Conservation (phyloP, 805 yeast species). For the Wickerhamiella sergipiensis region DNA sequence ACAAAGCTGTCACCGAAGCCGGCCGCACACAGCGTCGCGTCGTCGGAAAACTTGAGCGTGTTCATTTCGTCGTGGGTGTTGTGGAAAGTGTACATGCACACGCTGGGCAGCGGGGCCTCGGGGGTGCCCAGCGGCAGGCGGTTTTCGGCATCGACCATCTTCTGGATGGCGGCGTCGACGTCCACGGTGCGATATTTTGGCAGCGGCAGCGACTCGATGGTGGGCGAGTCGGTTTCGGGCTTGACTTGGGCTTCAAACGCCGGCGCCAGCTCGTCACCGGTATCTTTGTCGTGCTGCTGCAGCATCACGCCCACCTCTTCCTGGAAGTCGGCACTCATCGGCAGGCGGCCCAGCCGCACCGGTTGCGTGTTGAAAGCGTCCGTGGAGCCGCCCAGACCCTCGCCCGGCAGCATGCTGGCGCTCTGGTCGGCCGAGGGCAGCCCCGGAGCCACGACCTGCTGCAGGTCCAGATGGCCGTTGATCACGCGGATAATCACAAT, state of each 20-base stretch:
- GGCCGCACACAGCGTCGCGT: constrained; percentile 76
- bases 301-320: constrained; percentile 78
- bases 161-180: constrained; percentile 60
- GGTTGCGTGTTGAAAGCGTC: constrained; percentile 51
- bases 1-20: constrained; percentile 89
- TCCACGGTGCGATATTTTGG: constrained; percentile 75
- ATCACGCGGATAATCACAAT: constrained; percentile 71
- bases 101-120: constrained; percentile 81
- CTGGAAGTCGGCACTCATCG: constrained; percentile 71
- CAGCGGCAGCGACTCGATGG: constrained; percentile 62
- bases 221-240: constrained; percentile 41
- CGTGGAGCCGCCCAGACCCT: constrained; percentile 6
- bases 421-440: constrained; percentile 19
- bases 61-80: constrained; percentile 83
- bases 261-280: constrained; percentile 38
- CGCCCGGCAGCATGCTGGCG: constrained; percentile 8
- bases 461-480: constrained; percentile 58
- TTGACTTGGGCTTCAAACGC: constrained; percentile 49
- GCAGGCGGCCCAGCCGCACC: constrained; percentile 71
- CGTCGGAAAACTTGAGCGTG: constrained; percentile 76
- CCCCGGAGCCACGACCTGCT: constrained; percentile 19
- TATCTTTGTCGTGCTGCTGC: constrained; percentile 52
- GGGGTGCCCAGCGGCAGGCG: constrained; percentile 44
- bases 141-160: constrained; percentile 71
- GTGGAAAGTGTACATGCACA: constrained; percentile 96